Percentiles rank a stretch among this genome's conserved stretches.
These are phyloP conservation scores for Aspergillus arachidicola DNA, from an alignment of 2,329 filamentous ascomycete species.

Conservation along the genomic window DNA sequence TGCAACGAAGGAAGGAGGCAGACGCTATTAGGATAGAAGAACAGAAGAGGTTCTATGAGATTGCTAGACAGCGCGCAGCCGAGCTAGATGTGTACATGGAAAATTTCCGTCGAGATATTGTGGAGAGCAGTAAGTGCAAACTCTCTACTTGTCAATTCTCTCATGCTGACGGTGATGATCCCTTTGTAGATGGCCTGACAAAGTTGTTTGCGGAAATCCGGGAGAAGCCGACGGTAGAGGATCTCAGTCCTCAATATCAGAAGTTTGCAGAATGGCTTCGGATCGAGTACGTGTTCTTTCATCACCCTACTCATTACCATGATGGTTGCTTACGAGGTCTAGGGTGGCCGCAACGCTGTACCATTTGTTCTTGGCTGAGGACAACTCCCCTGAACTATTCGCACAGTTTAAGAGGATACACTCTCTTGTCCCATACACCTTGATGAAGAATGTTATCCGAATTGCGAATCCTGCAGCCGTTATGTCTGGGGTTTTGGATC, in stretches of 20 bases:
- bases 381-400: conserved; percentile 96
- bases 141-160: conserved; percentile 27
- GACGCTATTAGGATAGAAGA: conserved; percentile 89
- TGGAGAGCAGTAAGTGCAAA: conserved; percentile 67
- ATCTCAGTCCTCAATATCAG: conserved; percentile 91
- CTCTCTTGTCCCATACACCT: conserved; percentile 86
- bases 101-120: conserved; percentile 67
- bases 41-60: conserved; percentile 92
- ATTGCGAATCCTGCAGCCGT: conserved; percentile 95
- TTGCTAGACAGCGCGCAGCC: conserved; percentile 83
- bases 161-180: conserved; percentile 22
- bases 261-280: conserved; percentile 98
- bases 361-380: conserved; percentile 94
- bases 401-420: conserved; percentile 93
- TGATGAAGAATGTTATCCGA: conserved; percentile 95
- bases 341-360: conserved; percentile 91
- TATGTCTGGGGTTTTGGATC: conserved; percentile 91
- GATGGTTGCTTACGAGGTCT: conserved; percentile 14
- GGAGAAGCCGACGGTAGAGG: conserved; percentile 81
- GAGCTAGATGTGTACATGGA: conserved; percentile 99
- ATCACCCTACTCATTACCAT: neutral
- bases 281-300: conserved; percentile 66
- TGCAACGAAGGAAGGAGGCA: conserved; percentile 74
- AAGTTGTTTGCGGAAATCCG: conserved; percentile 92
- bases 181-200: conserved; percentile 71